Conservation (phyloP, 768 basidiomycete species). For the Naematelia aurantialba region DNA sequence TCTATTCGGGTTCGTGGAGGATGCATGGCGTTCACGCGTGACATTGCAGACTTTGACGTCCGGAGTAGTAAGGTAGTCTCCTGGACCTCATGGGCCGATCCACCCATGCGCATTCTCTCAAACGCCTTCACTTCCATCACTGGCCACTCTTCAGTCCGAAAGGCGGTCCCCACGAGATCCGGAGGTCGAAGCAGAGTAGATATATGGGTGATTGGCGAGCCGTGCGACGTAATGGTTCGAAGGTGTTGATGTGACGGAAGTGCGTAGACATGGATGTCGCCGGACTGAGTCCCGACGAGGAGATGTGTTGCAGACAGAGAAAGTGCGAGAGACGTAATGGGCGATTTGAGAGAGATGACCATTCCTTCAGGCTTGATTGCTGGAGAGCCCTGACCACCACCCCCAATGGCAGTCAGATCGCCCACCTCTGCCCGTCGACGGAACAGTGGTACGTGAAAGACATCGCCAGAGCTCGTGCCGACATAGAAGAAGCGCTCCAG, state of each 20-base stretch:
- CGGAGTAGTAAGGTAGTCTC: slow-evolving; percentile 34
- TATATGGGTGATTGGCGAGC: slow-evolving; percentile 66
- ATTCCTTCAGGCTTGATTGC: slow-evolving; percentile 34
- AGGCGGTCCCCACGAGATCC: slow-evolving; percentile 60
- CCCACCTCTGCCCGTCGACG: slow-evolving; percentile 46
- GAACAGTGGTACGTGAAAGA: slow-evolving; percentile 78
- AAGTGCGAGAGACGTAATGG: slow-evolving; percentile 67
- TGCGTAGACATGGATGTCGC: slow-evolving; percentile 75
- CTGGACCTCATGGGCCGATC: slow-evolving; percentile 29
- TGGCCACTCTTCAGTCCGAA: slow-evolving; percentile 34
- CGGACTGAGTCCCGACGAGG: slow-evolving; percentile 72
- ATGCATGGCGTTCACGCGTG: not conserved
- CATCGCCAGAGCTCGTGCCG: slow-evolving; percentile 67
- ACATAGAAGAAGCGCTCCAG: slow-evolving; percentile 87
- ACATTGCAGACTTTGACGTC: not conserved
- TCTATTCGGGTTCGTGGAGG: not conserved
- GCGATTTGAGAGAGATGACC: slow-evolving; percentile 63
- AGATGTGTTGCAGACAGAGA: slow-evolving; percentile 75
- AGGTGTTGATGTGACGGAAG: slow-evolving; percentile 85
- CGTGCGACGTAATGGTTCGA: slow-evolving; percentile 60
- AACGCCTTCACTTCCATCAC: slow-evolving; percentile 47
- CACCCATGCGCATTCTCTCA: slow-evolving; percentile 48
- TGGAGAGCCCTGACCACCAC: slow-evolving; percentile 34
- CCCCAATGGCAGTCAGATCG: slow-evolving; percentile 32
- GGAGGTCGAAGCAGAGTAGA: slow-evolving; percentile 77